Base-by-base conservation (phyloP, 805 yeast genomes). In the Teunomyces cretensis region DNA sequence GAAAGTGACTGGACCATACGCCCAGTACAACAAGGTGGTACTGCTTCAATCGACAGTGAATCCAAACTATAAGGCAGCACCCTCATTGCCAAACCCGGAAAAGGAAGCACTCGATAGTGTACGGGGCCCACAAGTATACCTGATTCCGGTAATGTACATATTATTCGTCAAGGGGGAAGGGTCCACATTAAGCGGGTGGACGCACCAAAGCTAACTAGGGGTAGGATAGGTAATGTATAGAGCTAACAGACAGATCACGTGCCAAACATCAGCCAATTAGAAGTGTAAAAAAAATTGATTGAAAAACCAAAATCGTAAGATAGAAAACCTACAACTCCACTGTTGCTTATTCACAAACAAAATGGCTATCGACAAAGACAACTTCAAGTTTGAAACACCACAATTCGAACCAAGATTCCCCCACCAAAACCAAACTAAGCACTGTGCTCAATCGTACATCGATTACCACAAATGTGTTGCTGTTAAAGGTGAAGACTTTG, bases 381-480 rank as follows among this genome's bases (percentile, higher is more conserved):
- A 51, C 52, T 61, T 61, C 53, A 60, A 61, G 58, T 58, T 61
- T 54, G 64, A 61, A 39, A 61, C 65, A 33, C 64, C 64, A 19
- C 59, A 83, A 86, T 86, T 86, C 76, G 96, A 88, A 71, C 86
- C 96, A 63, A 85, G 97, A 72, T 91, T 91, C 83, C 98, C 99
- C 57, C 83, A 89, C 79, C 91, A 84, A 72, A 92, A 92, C 83
- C 99, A 92, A 76, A 88, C 97, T 62, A 90, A 86, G 77, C 97
- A 92, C 80, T 94, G 98, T 80, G 95, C 92, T 84, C 97, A 92
- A 78, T 80, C 92, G 59, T 94, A 92, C 77, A 89, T 94, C 63
- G 99, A 94, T 74, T 94, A 92, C 83, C 94, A 87, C 85, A 91
- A 90, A 74, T 94, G 99, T 79, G 82, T 94, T 67, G 86, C 84